Percentiles rank a stretch among this genome's conserved stretches.
These are phyloP conservation scores for Musa troglodytarum DNA, from an alignment of 176 grass and related monocot genomes.

Conservation along the genomic window DNA sequence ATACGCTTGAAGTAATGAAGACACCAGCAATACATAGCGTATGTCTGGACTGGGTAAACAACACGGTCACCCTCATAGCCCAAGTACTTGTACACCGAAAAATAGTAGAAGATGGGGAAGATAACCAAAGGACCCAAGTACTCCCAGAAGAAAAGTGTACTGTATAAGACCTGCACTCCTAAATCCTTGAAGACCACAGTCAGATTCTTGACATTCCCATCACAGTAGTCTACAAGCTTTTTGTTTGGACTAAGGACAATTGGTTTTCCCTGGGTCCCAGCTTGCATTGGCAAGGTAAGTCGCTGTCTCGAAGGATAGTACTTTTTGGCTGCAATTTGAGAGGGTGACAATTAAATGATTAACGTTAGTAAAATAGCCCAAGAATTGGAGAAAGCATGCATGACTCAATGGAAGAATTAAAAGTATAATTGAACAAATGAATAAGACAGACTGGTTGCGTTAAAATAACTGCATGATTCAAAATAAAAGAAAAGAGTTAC, in stretches of 20 bases:
- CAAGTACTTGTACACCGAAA: slow-evolving; percentile 82
- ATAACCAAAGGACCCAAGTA: slow-evolving; percentile 79
- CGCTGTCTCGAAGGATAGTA: slow-evolving; percentile 82
- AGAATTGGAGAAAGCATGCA: not conserved
- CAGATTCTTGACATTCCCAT: slow-evolving; percentile 51
- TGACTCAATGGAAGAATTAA: not conserved
- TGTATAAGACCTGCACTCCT: slow-evolving; percentile 65
- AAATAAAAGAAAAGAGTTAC: too few relatives aligned
- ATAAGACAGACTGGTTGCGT: not conserved
- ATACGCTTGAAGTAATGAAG: slow-evolving; percentile 97
- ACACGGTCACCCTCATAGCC: slow-evolving; percentile 55
- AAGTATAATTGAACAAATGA: not conserved
- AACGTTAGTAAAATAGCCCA: not conserved
- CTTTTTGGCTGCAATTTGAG: slow-evolving; percentile 57
- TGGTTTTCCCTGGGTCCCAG: slow-evolving; percentile 48
- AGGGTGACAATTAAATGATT: not conserved
- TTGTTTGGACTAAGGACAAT: slow-evolving; percentile 59
- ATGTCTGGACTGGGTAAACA: slow-evolving; percentile 77
- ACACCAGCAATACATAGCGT: slow-evolving; percentile 88
- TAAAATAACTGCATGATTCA: too few relatives aligned
- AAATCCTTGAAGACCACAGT: slow-evolving; percentile 91
- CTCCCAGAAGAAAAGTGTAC: slow-evolving; percentile 92
- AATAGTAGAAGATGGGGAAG: slow-evolving; percentile 85
- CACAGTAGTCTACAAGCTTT: slow-evolving; percentile 61
- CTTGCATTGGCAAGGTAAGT: slow-evolving; percentile 59